Evolutionary conservation across 1,284 basidiomycete species (phyloP).

Genomic region (Papiliotrema fonsecae): DNA sequence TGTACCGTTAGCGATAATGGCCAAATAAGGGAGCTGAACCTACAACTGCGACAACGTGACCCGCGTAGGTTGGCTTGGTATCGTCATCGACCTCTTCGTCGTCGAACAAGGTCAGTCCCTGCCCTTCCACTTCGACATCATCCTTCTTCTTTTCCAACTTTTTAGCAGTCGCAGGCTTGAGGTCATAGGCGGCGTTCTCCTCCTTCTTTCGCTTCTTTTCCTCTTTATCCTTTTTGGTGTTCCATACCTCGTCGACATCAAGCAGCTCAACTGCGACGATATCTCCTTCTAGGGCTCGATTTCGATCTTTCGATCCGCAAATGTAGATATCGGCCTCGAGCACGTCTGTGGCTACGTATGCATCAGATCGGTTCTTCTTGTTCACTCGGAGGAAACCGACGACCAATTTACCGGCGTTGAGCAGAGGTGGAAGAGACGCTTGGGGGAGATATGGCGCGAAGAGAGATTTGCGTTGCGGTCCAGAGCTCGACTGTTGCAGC

Average conservation of each 20-base stretch:
- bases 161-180: conserved; percentile 67
- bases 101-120: conserved; percentile 91
- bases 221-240: conserved; percentile 99
- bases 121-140: conserved; percentile 98
- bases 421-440: conserved; percentile 90
- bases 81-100: conserved; percentile 98
- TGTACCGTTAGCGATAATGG: conserved; percentile 5
- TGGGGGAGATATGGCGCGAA: conserved; percentile 99
- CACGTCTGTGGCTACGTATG: conserved; percentile 98
- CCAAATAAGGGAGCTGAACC: conserved; percentile 6
- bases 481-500: conserved; percentile 74
- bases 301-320: conserved; percentile 97
- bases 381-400: conserved; percentile 97
- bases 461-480: conserved; percentile 93
- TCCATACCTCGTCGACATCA: conserved; percentile 98
- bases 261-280: conserved; percentile 97
- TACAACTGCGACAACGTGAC: conserved; percentile 93
- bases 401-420: conserved; percentile 97
- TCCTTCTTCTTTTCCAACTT: conserved; percentile 99
- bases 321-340: conserved; percentile 98
- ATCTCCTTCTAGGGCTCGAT: conserved; percentile 96
- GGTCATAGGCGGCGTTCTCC: conserved; percentile 81
- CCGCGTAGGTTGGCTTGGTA: conserved; percentile 76
- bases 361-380: conserved; percentile 97
- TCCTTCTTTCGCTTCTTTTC: conserved; percentile 99